Percentiles rank a stretch among this genome's conserved stretches.
Conservation (phyloP, 352 stramenopile genomes). For the Thalassiosira oceanica region DNA sequence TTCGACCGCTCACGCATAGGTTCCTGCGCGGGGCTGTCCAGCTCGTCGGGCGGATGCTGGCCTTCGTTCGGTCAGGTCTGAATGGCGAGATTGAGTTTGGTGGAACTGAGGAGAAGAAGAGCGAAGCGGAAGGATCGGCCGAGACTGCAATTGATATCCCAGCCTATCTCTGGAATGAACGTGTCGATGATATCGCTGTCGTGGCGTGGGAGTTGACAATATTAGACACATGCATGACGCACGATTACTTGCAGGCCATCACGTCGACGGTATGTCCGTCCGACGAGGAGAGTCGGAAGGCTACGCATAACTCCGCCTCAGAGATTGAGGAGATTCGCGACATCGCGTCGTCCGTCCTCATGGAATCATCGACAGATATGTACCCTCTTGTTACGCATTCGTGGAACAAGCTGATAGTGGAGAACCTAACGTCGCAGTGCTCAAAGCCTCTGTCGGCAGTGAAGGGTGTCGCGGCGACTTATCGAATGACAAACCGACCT, state of each 20-base stretch:
- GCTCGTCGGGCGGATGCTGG: slow-evolving; percentile 61
- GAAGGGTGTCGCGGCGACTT: slow-evolving; percentile 78
- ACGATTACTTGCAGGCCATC: slow-evolving; percentile 63
- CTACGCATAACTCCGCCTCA: slow-evolving; percentile 26
- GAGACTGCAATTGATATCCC: slow-evolving; percentile 35
- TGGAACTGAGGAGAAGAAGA: slow-evolving; percentile 19
- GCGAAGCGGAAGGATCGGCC: slow-evolving; percentile 4
- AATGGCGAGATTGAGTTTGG: slow-evolving; percentile 73
- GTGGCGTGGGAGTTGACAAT: slow-evolving; percentile 79
- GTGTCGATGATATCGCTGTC: slow-evolving; percentile 66
- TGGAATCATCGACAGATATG: slow-evolving; percentile 63
- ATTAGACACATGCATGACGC: slow-evolving; percentile 58
- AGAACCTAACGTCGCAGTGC: slow-evolving; percentile 68
- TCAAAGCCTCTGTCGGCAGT: slow-evolving; percentile 66
- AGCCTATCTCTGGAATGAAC: slow-evolving; percentile 70
- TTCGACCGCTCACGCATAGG: slow-evolving; percentile 70
- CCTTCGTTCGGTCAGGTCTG: slow-evolving; percentile 70
- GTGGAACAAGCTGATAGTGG: slow-evolving; percentile 75
- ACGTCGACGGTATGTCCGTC: slow-evolving; percentile 18
- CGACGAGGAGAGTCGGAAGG: slow-evolving; percentile 32
- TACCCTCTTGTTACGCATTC: slow-evolving; percentile 56
- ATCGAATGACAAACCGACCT: slow-evolving; percentile 80
- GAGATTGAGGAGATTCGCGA: slow-evolving; percentile 53
- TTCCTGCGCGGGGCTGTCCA: slow-evolving; percentile 77
- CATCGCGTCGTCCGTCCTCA: slow-evolving; percentile 60